These are phyloP conservation scores for Acanthamoeba quina DNA, from an alignment of 208 protist genomes.

Conservation along the genomic window DNA sequence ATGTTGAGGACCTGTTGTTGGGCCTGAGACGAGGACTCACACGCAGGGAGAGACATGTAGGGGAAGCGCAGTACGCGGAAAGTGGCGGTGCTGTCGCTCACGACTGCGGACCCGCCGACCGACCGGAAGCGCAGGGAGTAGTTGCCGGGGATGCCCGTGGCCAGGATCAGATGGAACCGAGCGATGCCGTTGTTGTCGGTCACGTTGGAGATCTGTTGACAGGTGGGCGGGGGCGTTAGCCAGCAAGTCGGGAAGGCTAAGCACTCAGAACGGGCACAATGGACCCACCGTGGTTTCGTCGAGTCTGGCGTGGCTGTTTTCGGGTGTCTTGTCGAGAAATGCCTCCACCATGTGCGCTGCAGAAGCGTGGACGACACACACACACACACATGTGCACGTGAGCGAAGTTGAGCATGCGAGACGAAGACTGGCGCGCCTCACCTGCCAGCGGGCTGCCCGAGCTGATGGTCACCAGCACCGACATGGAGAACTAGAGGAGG, in stretches of 20 bases:
- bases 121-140: slow-evolving; percentile 40
- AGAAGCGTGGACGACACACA: no score
- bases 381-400: background rate
- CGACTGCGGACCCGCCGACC: no score
- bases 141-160: background rate
- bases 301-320: slow-evolving; percentile 13
- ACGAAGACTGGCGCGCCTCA: background rate
- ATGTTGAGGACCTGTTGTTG: slow-evolving; percentile 21
- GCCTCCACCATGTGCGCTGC: background rate
- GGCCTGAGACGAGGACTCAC: background rate
- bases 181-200: background rate
- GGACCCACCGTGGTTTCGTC: background rate
- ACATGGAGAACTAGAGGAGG: background rate
- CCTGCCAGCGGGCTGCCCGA: slow-evolving; percentile 50
- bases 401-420: no score
- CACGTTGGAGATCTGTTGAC: background rate
- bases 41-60: background rate
- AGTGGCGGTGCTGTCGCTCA: background rate
- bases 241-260: background rate
- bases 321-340: background rate
- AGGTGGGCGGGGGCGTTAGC: background rate
- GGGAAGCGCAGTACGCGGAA: background rate
- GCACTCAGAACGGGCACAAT: background rate
- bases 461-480: slow-evolving; percentile 18
- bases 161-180: background rate